Conservation (phyloP, 2,329 filamentous ascomycete genomes). For the Fusarium pseudoanthophilum region DNA sequence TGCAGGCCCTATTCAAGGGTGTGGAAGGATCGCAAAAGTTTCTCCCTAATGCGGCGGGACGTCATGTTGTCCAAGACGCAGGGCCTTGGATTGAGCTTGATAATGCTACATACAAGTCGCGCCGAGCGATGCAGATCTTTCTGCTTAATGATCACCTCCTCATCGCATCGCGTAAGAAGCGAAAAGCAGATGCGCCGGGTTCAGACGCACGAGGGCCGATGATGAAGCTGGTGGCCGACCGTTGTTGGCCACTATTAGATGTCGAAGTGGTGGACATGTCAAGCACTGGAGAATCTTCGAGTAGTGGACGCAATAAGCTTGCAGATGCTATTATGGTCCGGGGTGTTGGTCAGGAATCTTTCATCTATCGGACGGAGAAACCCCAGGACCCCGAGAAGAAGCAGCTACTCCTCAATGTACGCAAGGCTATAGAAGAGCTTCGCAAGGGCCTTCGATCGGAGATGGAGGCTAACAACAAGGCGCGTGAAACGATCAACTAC, state of each 20-base stretch:
- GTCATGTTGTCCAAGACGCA: constrained; percentile 93
- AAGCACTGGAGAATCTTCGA: constrained; percentile 68
- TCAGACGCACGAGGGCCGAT: constrained; percentile 62
- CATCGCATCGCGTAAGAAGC: constrained; percentile 91
- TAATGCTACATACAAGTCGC: constrained; percentile 95
- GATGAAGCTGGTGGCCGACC: constrained; percentile 88
- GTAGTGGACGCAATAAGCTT: constrained; percentile 67
- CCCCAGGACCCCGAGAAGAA: constrained; percentile 81
- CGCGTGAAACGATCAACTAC: constrained; percentile 86
- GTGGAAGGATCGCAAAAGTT: constrained; percentile 99
- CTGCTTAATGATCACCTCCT: constrained; percentile 94
- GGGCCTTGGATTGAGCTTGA: constrained; percentile 96
- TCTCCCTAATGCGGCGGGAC: constrained; percentile 86
- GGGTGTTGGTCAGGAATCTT: constrained; percentile 85
- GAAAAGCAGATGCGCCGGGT: constrained; percentile 76
- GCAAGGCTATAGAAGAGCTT: constrained; percentile 92
- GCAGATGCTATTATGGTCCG: constrained; percentile 91
- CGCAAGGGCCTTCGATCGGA: constrained; percentile 87
- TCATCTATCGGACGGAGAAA: constrained; percentile 93
- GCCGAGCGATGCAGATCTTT: constrained; percentile 89
- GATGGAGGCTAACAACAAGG: constrained; percentile 85
- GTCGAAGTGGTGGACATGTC: constrained; percentile 93
- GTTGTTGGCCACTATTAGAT: constrained; percentile 93
- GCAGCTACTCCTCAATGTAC: constrained; percentile 84
- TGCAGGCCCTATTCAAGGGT: constrained; percentile 87